A percentile compares a stretch with the other conserved stretches of the same genome.
Conservation (phyloP, 1,139 yeast species). For the Suhomyces anneliseae region DNA sequence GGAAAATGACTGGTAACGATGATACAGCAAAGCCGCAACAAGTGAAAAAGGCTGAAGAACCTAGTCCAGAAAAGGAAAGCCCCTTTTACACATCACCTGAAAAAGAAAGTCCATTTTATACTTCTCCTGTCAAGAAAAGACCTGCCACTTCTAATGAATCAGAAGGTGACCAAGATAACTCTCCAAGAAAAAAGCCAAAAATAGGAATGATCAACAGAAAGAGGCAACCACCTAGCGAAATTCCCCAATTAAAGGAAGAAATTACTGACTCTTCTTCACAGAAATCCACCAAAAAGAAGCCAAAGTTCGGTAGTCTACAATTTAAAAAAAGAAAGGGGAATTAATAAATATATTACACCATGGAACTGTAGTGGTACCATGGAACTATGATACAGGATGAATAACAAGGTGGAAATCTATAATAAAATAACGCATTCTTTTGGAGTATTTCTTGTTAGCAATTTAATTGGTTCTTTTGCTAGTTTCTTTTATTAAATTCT, state of each 20-base stretch:
- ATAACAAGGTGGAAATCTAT: too few species aligned
- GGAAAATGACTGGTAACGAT: conserved; percentile 6
- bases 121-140: conserved; percentile 10
- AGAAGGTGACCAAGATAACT: neutral
- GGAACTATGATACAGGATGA: neutral
- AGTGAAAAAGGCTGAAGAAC: too few species aligned
- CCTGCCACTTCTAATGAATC: neutral
- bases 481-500: conserved; percentile 13
- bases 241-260: neutral
- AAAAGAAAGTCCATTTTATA: conserved; percentile 9
- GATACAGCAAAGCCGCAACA: neutral
- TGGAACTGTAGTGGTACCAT: neutral
- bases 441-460: neutral
- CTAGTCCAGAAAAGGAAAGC: conserved; percentile 1
- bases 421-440: too few species aligned
- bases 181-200: neutral
- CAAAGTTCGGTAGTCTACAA: conserved; percentile 2
- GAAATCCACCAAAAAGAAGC: conserved; percentile 2
- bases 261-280: too few species aligned
- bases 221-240: neutral
- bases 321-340: neutral
- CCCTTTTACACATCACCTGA: conserved; percentile 11
- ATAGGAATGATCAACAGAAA: neutral
- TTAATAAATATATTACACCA: neutral
- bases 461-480: neutral